Conservation (phyloP, 257 asterid genomes). For the Penstemon barbatus region DNA sequence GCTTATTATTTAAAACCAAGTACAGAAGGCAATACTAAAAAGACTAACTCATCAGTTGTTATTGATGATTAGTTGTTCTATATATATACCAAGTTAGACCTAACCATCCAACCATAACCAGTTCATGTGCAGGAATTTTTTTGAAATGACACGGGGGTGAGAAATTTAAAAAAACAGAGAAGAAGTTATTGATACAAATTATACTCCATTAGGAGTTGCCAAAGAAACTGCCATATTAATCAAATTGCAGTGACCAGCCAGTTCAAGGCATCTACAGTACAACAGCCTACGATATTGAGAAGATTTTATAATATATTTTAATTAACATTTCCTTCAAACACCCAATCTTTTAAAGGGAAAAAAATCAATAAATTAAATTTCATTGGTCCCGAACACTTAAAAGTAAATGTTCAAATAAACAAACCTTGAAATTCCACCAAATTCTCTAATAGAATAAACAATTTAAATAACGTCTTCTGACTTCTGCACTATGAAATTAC, state of each 20-base stretch:
- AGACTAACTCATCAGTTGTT: slow-evolving; percentile 11
- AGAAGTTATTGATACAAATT: background rate
- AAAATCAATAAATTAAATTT: slow-evolving; percentile 1
- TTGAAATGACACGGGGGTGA: slow-evolving; percentile 3
- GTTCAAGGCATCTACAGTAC: slow-evolving; percentile 13
- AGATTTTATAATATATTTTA: background rate
- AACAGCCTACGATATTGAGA: slow-evolving; percentile 10
- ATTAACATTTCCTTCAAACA: background rate
- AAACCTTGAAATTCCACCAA: slow-evolving; percentile 7
- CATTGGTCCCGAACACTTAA: slow-evolving; percentile 11
- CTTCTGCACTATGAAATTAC: background rate
- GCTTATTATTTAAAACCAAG: slow-evolving; percentile 17
- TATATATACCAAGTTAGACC: background rate
- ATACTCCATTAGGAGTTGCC: background rate
- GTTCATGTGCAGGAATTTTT: slow-evolving; percentile 2
- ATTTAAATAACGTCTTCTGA: background rate
- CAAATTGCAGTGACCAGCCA: background rate
- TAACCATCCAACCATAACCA: background rate
- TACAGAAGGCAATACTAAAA: slow-evolving; percentile 16
- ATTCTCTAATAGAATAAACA: background rate
- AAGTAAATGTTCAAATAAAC: background rate
- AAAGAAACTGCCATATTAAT: slow-evolving; percentile 10
- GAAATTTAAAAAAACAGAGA: slow-evolving; percentile 19
- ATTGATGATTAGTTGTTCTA: slow-evolving; percentile 13
- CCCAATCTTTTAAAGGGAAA: background rate